Evolutionary conservation across 345 rosid genomes (phyloP), one percentile per base, ranked within the genome.

Genomic region (Geranium brycei): DNA sequence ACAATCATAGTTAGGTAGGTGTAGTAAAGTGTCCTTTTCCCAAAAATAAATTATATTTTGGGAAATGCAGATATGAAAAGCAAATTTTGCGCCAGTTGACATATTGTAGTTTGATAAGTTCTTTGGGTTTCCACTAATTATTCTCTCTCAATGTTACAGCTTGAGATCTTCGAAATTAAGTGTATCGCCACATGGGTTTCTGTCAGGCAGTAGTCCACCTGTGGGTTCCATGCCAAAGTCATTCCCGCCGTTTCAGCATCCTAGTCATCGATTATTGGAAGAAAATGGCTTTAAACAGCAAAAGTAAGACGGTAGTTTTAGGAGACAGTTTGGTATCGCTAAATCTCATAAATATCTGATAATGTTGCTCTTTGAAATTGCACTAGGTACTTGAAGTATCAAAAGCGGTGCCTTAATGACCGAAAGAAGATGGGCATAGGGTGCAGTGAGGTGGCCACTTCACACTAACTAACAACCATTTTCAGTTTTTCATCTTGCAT

Each of bases 191-290:
- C 97, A 82, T 65, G 81, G 85, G 63, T 59, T 68, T 66, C 88
- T 84, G 65, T 80, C 81, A 61, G 90, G 89, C 57, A 79, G 91
- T 75, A 91, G 96, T 80, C 97, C 97, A 59, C 97, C 96, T 3
- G 95, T 93, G 59, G 99, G 99, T 58, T 93, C 96, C 69, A 74
- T 90, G 77, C 99, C 99, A 60, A 93, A 87, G 75, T 81, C 99
- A 62, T 83, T 93, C 71, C 99, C 95, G 19, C 85, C 75, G 59
- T 93, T 93, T 69, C 97, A 90, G 76, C 99, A 93, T 80, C 97
- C 95, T 5, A 90, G 99, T 75, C 97, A 93, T 82, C 90, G 84
- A 69, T 79, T 93, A 63, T 77, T 93, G 64, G 99, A 93, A 83
- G 96, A 90, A 72, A 90, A 93, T 81, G 96, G 97, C 58, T 93